Evolutionary conservation across 2,329 filamentous ascomycete species (phyloP).

Genomic region (Diatrype stigma): DNA sequence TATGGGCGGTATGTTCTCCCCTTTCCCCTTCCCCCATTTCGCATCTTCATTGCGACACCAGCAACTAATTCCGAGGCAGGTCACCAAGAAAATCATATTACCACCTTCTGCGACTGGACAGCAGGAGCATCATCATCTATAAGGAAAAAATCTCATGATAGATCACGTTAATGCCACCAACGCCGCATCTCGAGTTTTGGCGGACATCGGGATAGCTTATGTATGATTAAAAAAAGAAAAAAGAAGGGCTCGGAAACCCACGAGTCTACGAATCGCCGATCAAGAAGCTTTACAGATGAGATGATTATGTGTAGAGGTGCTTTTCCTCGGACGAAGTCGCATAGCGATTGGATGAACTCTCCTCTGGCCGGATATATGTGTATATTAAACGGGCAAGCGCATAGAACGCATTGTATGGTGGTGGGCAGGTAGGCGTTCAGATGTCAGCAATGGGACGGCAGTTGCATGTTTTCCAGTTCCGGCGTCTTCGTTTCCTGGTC

Average conservation of each 20-base stretch:
- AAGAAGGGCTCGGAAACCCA: slow-evolving; percentile 5
- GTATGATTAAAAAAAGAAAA: slow-evolving; percentile 24
- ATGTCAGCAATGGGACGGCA: slow-evolving; percentile 21
- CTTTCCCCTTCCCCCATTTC: not conserved
- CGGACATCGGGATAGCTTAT: slow-evolving; percentile 11
- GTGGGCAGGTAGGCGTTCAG: slow-evolving; percentile 31
- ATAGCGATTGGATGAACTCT: slow-evolving; percentile 49
- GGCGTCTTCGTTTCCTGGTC: not conserved
- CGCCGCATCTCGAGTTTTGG: slow-evolving; percentile 6
- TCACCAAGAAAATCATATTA: slow-evolving; percentile 24
- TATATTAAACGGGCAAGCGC: slow-evolving; percentile 47
- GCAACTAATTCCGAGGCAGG: slow-evolving; percentile 20
- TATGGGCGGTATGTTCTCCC: slow-evolving; percentile 74
- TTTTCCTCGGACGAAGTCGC: slow-evolving; percentile 21
- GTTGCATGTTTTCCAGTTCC: slow-evolving; percentile 18
- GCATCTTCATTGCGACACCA: slow-evolving; percentile 2
- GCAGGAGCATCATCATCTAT: slow-evolving; percentile 17
- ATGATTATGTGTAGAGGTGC: slow-evolving; percentile 13
- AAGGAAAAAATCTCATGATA: slow-evolving; percentile 6
- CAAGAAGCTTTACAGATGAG: slow-evolving; percentile 15
- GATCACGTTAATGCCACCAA: slow-evolving; percentile 1
- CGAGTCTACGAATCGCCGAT: slow-evolving; percentile 12
- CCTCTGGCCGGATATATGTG: slow-evolving; percentile 45
- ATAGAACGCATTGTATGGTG: slow-evolving; percentile 37
- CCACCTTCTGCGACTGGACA: slow-evolving; percentile 7